These are phyloP conservation scores for Starmerella sirachaensis DNA, from an alignment of 805 yeast species.

Conservation along the genomic window DNA sequence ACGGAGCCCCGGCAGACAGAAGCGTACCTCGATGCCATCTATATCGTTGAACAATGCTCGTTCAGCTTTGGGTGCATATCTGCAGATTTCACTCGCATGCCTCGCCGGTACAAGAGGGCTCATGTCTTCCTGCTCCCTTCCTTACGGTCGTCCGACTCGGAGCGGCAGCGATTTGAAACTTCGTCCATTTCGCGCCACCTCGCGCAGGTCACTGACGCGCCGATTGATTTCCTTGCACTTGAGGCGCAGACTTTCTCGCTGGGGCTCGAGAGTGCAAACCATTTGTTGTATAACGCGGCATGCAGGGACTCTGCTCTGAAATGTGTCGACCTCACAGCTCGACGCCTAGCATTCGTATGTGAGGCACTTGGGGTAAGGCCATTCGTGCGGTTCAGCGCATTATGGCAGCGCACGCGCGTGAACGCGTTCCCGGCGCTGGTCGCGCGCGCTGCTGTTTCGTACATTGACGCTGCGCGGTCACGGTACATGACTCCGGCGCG, in stretches of 20 bases:
- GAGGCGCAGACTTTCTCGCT: slow-evolving; percentile 65
- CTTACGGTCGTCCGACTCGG: slow-evolving; percentile 12
- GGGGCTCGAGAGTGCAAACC: slow-evolving; percentile 48
- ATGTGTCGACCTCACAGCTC: slow-evolving; percentile 49
- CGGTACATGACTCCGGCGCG: slow-evolving; percentile 26
- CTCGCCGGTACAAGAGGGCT: slow-evolving; percentile 64
- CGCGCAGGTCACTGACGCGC: slow-evolving; percentile 31
- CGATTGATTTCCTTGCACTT: slow-evolving; percentile 46
- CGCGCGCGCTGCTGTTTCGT: slow-evolving; percentile 13
- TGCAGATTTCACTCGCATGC: slow-evolving; percentile 55
- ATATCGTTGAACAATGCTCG: slow-evolving; percentile 56
- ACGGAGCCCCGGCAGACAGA: slow-evolving; percentile 52
- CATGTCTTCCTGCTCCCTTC: slow-evolving; percentile 66
- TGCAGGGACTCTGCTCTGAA: slow-evolving; percentile 25
- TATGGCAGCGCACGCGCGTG: slow-evolving; percentile 34
- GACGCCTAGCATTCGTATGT: slow-evolving; percentile 58
- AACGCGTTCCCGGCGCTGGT: slow-evolving; percentile 46
- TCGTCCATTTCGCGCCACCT: slow-evolving; percentile 24
- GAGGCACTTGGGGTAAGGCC: slow-evolving; percentile 81
- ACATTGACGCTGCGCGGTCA: slow-evolving; percentile 7
- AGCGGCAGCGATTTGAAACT: slow-evolving; percentile 21
- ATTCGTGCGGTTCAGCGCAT: slow-evolving; percentile 53
- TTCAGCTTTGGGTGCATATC: slow-evolving; percentile 64
- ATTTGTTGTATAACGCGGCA: slow-evolving; percentile 60
- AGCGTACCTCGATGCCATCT: slow-evolving; percentile 63